Base-by-base conservation (phyloP, 371 early-diverging fungal genomes). In the Globomyces sp. region DNA sequence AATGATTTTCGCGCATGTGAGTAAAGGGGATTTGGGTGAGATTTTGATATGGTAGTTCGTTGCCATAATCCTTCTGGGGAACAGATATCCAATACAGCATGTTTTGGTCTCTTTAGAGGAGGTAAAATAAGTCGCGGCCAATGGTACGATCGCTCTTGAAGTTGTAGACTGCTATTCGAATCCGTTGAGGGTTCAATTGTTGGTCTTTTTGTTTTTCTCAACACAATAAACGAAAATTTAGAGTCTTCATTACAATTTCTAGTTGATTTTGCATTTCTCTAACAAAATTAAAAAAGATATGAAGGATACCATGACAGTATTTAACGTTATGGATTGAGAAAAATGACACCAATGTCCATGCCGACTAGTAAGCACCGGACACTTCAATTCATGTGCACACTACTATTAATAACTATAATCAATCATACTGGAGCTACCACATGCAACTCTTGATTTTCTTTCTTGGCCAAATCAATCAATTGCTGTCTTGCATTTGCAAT, bases 301-400 rank as follows among this genome's bases (percentile, higher is more conserved):
- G 24, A 24, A 24, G 24, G 24, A 24, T 48, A 13, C 40, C 61
- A 49, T 61, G 1, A 34, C 11, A 9, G 24, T 46, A 41, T 13
- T 24, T 10, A 36, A 80, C 67, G 91, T 89, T 5, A 90, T 79
- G 51, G 88, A 77, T 70, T 93, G 94, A 39, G 92, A 89, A 66
- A 89, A 94, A 67, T 94, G 93, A 58, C 93, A 90, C 93, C 94
- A 93, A 37, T 77, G 74, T 8, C 71, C 71, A 13, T 79, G 61
- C 2, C 79, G 77, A 13, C 82, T 79, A 51, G 70, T 78, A 11
- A 80, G 51, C 63, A 92, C 63, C 0, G 93, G 93, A 65, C 93
- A 93, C 4, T 79, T 72, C 10, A 68, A 72, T 63, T 90, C 88
- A 61, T 93, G 92, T 3, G 91, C 86, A 66, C 91, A 93, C 86